Evolutionary conservation across 345 rosid genomes (phyloP), one percentile per base, ranked within the genome.

Genomic region (Boechera stricta): DNA sequence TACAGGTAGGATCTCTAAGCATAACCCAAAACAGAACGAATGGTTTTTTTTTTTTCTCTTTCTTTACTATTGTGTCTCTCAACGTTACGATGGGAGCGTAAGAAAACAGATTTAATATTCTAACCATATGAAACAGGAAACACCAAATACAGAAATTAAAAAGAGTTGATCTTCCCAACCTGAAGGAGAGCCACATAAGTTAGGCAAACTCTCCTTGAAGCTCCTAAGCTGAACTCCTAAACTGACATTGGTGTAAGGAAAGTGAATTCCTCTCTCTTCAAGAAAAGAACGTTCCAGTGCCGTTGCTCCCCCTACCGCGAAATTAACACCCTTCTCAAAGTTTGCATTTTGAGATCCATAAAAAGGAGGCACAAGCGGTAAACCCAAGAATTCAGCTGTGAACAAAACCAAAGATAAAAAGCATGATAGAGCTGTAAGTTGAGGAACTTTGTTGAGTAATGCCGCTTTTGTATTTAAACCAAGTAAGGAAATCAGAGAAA

Each of bases 301-400:
- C 0, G 85, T 82, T 49, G 88, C 92, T 36, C 86, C 88, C 79
- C 86, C 83, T 18, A 84, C 84, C 0, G 87, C 87, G 38, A 86
- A 82, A 55, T 86, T 86, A 38, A 75, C 87, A 26, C 89, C 89
- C 16, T 67, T 62, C 10, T 62, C 5, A 29, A 84, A 79, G 6
- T 55, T 76, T 36, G 60, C 79, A 33, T 73, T 47, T 36, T 44
- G 32, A 32, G 32, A 59, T 48, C 80, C 83, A 29, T 69, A 73
- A 66, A 60, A 80, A 0, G 89, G 83, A n/a, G 81, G 82, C 53
- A 84, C 68, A 3, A 66, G 51, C 0, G 87, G 82, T 1, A 80
- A 54, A 29, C 86, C 84, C 10, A 80, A 64, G 29, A 38, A 31
- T 53, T 86, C 77, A 71, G 89, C 87, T 86, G 82, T 33, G 21